Conservation (phyloP, 2,329 filamentous ascomycete genomes). For the Mariannaea elegans region DNA sequence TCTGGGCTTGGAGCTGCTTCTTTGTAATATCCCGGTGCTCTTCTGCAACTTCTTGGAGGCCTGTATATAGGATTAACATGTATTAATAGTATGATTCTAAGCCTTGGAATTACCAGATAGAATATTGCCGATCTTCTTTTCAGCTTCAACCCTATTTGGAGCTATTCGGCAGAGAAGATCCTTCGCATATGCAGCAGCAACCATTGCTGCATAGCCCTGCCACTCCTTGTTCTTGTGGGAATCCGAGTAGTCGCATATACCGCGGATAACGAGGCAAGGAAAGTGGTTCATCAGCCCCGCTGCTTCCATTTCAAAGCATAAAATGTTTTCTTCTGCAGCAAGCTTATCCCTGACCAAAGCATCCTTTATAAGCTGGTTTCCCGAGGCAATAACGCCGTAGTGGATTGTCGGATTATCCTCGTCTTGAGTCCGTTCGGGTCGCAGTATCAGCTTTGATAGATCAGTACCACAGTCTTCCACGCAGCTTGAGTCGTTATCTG, state of each 20-base stretch:
- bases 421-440: not conserved
- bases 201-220: constrained; percentile 46
- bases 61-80: not conserved
- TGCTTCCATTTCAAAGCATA: constrained; percentile 19
- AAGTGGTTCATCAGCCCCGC: constrained; percentile 36
- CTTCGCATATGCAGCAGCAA: constrained; percentile 37
- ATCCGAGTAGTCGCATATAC: constrained; percentile 50
- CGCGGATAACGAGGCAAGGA: constrained; percentile 45
- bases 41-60: not conserved
- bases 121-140: not conserved
- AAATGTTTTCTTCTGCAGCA: not conserved
- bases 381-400: not conserved
- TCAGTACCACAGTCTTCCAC: not conserved
- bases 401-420: not conserved
- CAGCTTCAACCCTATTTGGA: not conserved
- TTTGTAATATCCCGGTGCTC: not conserved
- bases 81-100: not conserved
- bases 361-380: not conserved
- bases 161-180: not conserved
- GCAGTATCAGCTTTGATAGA: not conserved
- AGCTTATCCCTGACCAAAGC: not conserved
- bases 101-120: not conserved
- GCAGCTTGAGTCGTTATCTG: too few relatives aligned
- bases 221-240: constrained; percentile 40
- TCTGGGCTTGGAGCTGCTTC: not conserved